phyloP scores from a whole-genome alignment of 2,329 filamentous ascomycete genomes.

The Diaporthe citri region DNA sequence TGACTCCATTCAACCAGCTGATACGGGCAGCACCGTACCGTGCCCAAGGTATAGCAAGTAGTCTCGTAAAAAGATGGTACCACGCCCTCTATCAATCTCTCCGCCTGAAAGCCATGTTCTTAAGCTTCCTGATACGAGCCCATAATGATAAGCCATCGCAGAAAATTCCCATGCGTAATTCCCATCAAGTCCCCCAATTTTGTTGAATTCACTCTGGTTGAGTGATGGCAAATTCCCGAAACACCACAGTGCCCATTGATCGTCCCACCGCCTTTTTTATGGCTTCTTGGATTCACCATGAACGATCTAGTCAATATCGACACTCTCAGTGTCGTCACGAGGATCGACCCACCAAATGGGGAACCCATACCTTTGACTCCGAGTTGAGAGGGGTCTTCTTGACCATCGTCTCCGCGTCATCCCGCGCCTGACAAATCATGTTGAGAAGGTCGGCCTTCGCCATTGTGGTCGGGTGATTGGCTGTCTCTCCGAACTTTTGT shows the following conservation, averaged over 20 bases:
- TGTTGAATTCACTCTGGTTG: background rate
- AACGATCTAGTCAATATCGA: background rate
- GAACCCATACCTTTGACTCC: background rate
- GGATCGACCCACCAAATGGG: slow-evolving; percentile 9
- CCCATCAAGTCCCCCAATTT: background rate
- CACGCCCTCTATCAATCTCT: background rate
- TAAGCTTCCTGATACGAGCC: background rate
- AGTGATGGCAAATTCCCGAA: background rate
- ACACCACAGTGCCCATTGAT: background rate
- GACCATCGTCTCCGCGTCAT: slow-evolving; percentile 29
- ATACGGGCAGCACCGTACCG: background rate
- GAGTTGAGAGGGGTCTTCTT: background rate
- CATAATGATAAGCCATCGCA: background rate
- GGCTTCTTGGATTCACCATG: background rate
- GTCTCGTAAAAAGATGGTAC: background rate
- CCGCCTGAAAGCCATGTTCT: background rate
- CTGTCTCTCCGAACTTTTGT: background rate
- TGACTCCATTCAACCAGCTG: background rate
- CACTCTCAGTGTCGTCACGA: background rate
- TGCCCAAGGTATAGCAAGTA: background rate
- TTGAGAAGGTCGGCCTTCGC: background rate
- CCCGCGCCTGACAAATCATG: slow-evolving; percentile 33
- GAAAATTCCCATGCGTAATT: background rate
- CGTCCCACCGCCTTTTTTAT: background rate
- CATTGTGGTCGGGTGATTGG: background rate